Evolutionary conservation across 257 asterid species (phyloP).

Genomic region (Solanum bulbocastanum): DNA sequence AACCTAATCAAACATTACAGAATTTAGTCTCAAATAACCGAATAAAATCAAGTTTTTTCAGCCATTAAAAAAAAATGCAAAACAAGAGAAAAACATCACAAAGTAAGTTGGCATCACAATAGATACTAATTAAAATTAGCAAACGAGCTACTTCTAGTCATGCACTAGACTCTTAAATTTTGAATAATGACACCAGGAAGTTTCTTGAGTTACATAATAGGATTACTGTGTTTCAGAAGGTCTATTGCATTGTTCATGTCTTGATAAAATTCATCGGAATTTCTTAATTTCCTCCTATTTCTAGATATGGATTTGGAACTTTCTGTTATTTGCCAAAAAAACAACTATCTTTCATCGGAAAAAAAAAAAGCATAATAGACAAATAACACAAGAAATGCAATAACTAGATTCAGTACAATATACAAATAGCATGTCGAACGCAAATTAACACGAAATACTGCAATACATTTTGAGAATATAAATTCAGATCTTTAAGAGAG

Average conservation of each 20-base stretch:
- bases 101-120: neutral
- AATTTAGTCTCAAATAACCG: neutral
- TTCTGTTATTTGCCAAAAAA: neutral
- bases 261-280: neutral
- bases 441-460: neutral
- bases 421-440: neutral
- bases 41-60: neutral
- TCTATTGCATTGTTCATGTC: neutral
- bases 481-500: neutral
- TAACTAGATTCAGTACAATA: neutral
- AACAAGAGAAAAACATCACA: neutral
- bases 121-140: neutral
- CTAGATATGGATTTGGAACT: neutral
- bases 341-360: neutral
- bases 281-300: neutral
- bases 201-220: neutral
- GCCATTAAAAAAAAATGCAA: neutral
- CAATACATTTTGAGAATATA: neutral
- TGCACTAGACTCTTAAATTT: neutral
- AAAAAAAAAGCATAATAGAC: neutral
- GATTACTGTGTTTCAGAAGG: neutral
- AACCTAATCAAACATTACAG: conserved; percentile 1
- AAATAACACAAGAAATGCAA: neutral
- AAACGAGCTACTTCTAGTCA: neutral
- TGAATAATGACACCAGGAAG: neutral